Conservation (phyloP, 768 basidiomycete species). For the Tricholoma bakamatsutake region DNA sequence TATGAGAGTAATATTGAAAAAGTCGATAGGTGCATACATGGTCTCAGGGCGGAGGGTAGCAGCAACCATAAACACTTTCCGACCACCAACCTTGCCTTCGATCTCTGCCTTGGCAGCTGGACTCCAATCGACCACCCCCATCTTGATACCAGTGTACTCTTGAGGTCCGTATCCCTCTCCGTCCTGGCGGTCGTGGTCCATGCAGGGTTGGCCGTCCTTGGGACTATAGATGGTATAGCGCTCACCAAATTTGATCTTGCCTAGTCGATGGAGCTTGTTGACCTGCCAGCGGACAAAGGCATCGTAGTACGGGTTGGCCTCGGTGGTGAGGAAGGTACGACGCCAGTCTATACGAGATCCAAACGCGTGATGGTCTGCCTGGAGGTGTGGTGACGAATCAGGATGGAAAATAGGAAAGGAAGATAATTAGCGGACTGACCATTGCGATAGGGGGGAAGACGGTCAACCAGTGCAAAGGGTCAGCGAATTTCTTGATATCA, state of each 20-base stretch:
- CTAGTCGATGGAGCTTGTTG: conserved; percentile 81
- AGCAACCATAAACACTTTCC: conserved; percentile 89
- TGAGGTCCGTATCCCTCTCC: conserved; percentile 95
- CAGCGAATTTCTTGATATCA: conserved; percentile 95
- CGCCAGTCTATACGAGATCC: conserved; percentile 99
- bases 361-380: conserved; percentile 71
- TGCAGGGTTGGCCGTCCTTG: conserved; percentile 98
- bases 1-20: conserved; percentile 6
- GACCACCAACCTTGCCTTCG: conserved; percentile 62
- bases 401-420: not conserved
- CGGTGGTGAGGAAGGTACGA: conserved; percentile 88
- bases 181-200: conserved; percentile 97
- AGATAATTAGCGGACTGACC: conserved; percentile 35
- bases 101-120: conserved; percentile 58
- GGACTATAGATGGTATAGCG: conserved; percentile 98
- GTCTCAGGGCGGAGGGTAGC: conserved; percentile 96
- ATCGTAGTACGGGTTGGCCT: conserved; percentile 96
- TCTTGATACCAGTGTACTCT: conserved; percentile 92
- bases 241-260: conserved; percentile 97
- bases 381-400: not conserved
- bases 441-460: conserved; percentile 96
- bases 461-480: conserved; percentile 87
- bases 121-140: conserved; percentile 88
- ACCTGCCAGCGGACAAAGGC: conserved; percentile 97
- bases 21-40: conserved; percentile 50